These are phyloP conservation scores for Taiozyma onychis DNA, from an alignment of 1,139 yeast genomes.

Conservation along the genomic window DNA sequence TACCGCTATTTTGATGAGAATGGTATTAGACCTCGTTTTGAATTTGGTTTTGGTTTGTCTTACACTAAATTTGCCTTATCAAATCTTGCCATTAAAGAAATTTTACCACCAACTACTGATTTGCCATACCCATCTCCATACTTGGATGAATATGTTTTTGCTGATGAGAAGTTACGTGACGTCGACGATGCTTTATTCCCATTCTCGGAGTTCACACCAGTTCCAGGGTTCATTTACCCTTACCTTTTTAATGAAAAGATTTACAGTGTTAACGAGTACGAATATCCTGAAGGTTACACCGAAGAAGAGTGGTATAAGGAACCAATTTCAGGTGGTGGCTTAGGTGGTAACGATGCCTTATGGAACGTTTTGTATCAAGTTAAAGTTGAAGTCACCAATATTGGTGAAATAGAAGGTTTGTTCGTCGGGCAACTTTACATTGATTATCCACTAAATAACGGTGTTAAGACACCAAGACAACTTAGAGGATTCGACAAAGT, in stretches of 20 bases:
- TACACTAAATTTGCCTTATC: slow-evolving; percentile 43
- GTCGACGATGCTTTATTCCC: slow-evolving; percentile 56
- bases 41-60: slow-evolving; percentile 58
- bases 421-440: slow-evolving; percentile 54
- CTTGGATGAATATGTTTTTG: slow-evolving; percentile 34
- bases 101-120: slow-evolving; percentile 40
- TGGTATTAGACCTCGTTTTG: slow-evolving; percentile 51
- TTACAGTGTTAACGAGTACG: slow-evolving; percentile 36
- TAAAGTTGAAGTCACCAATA: slow-evolving; percentile 42
- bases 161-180: slow-evolving; percentile 42
- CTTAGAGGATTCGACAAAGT: slow-evolving; percentile 60
- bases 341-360: slow-evolving; percentile 46
- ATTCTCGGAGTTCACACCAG: slow-evolving; percentile 44
- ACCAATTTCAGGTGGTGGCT: slow-evolving; percentile 48
- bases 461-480: slow-evolving; percentile 40
- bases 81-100: slow-evolving; percentile 36
- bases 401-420: slow-evolving; percentile 45
- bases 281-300: slow-evolving; percentile 48
- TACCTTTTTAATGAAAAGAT: slow-evolving; percentile 43
- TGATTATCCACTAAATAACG: slow-evolving; percentile 42
- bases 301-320: slow-evolving; percentile 32
- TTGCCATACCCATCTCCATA: slow-evolving; percentile 47
- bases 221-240: slow-evolving; percentile 49
- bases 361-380: slow-evolving; percentile 44
- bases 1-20: slow-evolving; percentile 53